Evolutionary conservation across 768 basidiomycete species (phyloP).

Genomic region (Calocera cornea): DNA sequence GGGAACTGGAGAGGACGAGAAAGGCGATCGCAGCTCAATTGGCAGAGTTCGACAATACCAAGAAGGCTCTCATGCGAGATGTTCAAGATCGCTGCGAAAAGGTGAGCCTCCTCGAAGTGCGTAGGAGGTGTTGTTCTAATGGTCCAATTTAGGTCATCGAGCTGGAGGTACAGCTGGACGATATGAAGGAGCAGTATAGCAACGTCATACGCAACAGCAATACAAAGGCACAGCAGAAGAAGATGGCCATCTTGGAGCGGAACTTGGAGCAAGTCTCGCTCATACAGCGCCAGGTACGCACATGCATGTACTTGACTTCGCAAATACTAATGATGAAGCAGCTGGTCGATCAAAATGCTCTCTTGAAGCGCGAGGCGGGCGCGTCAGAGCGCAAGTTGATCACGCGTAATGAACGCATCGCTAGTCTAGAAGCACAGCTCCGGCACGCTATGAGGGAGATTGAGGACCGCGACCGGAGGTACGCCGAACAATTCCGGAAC

Average conservation of each 20-base stretch:
- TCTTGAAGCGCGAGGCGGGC: constrained; percentile 92
- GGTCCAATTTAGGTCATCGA: constrained; percentile 70
- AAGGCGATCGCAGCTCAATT: constrained; percentile 97
- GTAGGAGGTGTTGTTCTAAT: constrained; percentile 12
- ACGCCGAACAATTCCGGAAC: constrained; percentile 81
- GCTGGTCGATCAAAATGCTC: constrained; percentile 97
- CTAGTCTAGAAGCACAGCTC: constrained; percentile 83
- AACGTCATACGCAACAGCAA: constrained; percentile 97
- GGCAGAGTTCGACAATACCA: constrained; percentile 95
- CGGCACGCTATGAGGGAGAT: constrained; percentile 89
- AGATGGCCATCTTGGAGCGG: constrained; percentile 96
- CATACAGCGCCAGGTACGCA: constrained; percentile 83
- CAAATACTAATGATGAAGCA: too few species aligned
- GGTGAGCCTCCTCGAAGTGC: constrained; percentile 33
- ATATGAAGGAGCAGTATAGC: constrained; percentile 98
- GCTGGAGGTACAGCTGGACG: constrained; percentile 95
- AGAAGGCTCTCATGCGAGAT: constrained; percentile 97
- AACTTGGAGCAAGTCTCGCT: constrained; percentile 89
- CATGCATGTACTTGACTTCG: too few species aligned
- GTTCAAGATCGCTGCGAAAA: constrained; percentile 99
- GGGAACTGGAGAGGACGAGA: constrained; percentile 90
- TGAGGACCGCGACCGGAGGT: constrained; percentile 88
- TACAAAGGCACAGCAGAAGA: constrained; percentile 96
- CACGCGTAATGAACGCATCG: constrained; percentile 93
- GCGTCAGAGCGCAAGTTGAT: constrained; percentile 93